Percentiles rank a stretch among this genome's conserved stretches.
These are phyloP conservation scores for Claviceps sp. DNA, from an alignment of 2,329 filamentous ascomycete genomes.

Conservation along the genomic window DNA sequence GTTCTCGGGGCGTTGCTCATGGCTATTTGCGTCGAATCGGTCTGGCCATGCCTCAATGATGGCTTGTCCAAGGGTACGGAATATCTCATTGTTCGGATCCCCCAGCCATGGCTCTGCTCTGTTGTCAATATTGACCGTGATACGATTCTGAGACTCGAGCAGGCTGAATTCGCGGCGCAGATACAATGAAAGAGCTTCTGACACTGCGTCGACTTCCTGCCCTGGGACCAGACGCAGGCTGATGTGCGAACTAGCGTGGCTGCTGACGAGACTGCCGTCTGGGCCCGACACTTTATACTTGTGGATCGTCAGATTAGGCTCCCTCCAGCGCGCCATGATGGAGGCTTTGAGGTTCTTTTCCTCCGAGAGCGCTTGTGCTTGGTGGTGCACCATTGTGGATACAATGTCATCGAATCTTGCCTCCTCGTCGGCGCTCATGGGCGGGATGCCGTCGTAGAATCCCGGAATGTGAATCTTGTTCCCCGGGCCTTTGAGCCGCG, in stretches of 20 bases:
- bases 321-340: conserved; percentile 88
- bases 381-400: conserved; percentile 57
- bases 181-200: conserved; percentile 51
- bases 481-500: conserved; percentile 66
- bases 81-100: conserved; percentile 81
- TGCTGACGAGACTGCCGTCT: conserved; percentile 83
- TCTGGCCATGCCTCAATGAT: conserved; percentile 75
- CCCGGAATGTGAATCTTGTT: conserved; percentile 75
- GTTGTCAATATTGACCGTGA: conserved; percentile 78
- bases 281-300: conserved; percentile 85
- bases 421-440: conserved; percentile 62
- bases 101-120: conserved; percentile 94
- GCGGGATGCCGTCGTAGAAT: conserved; percentile 77
- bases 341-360: conserved; percentile 60
- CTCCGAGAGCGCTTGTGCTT: conserved; percentile 45
- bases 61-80: conserved; percentile 73
- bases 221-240: conserved; percentile 89
- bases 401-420: conserved; percentile 76
- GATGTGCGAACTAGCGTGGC: conserved; percentile 74
- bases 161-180: conserved; percentile 57
- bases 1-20: no score
- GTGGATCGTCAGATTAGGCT: conserved; percentile 89
- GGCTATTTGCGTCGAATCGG: conserved; percentile 21
- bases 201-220: conserved; percentile 72
- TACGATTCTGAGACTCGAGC: conserved; percentile 66